These are phyloP conservation scores for Penicillium pancosmium DNA, from an alignment of 495 filamentous ascomycete genomes.

Conservation along the genomic window DNA sequence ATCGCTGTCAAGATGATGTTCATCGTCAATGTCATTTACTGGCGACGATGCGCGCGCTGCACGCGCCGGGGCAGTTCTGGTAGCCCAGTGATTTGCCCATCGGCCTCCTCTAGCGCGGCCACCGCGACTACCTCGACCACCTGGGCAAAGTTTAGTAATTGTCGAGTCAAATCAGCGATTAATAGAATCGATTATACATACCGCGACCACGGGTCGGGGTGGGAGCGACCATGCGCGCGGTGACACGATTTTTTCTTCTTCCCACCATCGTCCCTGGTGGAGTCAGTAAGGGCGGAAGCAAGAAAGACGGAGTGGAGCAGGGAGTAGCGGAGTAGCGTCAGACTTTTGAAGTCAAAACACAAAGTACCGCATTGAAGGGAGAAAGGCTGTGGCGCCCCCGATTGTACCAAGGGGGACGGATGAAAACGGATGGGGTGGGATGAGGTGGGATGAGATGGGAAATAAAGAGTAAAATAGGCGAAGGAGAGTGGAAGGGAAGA, in stretches of 20 bases:
- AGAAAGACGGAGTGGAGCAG: conserved; percentile 1
- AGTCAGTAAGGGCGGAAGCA: conserved; percentile 4
- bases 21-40: background rate
- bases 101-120: conserved; percentile 26
- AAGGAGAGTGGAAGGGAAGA: background rate
- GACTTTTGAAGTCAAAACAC: conserved; percentile 5
- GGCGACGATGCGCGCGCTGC: background rate
- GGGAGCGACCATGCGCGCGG: conserved; percentile 3
- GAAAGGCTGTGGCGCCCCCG: background rate
- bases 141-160: background rate
- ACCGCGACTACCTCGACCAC: conserved; percentile 12
- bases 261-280: conserved; percentile 1
- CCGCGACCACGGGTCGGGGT: background rate
- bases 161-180: too few relatives aligned
- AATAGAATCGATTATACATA: background rate
- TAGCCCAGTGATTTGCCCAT: conserved; percentile 19
- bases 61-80: conserved; percentile 12
- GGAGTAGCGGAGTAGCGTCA: conserved; percentile 1
- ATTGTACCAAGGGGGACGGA: too few relatives aligned
- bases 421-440: background rate
- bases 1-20: background rate
- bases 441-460: too few relatives aligned
- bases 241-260: conserved; percentile 3
- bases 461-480: background rate
- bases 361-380: background rate